Base-by-base conservation (phyloP, 345 rosid species). In the Toxicodendron radicans region DNA sequence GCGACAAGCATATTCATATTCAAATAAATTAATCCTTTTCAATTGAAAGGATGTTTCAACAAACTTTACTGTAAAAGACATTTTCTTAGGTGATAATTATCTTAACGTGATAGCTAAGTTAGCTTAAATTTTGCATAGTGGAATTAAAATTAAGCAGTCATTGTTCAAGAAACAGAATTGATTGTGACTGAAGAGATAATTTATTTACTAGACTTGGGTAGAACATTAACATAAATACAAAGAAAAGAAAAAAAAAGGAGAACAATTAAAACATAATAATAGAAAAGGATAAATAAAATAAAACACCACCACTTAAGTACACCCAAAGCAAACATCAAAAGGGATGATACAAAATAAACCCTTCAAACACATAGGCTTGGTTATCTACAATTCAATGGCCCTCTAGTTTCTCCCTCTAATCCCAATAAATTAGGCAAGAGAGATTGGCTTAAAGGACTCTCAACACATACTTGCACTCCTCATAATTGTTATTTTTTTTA, bases 301-400 rank as follows among this genome's bases (percentile, higher is more conserved):
- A 64, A 61, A 66, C 60, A 66, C 60, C 63, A 48, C 58, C 32
- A 75, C 71, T 66, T 63, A 52, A 62, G 6, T 10, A 76, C 48
- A 79, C 43, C 56, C 62, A 66, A 43, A 6, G 56, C 43, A 74
- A 74, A 52, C 30, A 61, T 32, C 24, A 70, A 70, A 2, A 65
- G 70, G 76, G 68, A 67, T 27, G 68, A 67, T 27, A 73, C 41
- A 63, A 63, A 75, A 75, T 73, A 74, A 74, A 78, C 67, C 81
- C 77, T 68, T 60, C 43, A 38, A 66, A 17, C 78, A 62, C 77
- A 57, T 59, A 66, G 58, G 53, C 45, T 68, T 32, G 0, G 33
- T 75, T 72, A 82, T 82, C 74, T 82, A 86, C 86, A 86, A 58
- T 82, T 80, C 79, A 51, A 76, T 41, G 68, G 75, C 48, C 82